phyloP scores from a whole-genome alignment of 441 rosid species.

The Erodium chrysanthum region DNA sequence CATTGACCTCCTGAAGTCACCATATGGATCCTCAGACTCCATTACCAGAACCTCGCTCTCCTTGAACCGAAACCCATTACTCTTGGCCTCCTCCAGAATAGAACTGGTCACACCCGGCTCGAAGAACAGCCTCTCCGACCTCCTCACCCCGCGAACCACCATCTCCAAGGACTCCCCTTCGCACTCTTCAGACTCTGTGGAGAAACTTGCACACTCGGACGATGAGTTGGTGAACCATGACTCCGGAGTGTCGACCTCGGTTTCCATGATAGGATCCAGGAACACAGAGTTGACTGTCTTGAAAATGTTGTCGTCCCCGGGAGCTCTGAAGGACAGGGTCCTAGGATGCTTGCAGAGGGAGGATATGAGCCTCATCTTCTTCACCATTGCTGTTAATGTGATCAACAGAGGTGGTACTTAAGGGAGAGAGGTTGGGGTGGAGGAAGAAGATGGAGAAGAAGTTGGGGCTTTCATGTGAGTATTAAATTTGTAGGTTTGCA shows the following conservation, averaged over 20 bases:
- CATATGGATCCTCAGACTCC: constrained; percentile 3
- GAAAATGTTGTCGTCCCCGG: constrained; percentile 27
- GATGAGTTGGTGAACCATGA: constrained; percentile 56
- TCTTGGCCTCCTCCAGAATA: constrained; percentile 31
- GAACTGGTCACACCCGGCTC: constrained; percentile 43
- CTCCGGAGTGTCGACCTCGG: constrained; percentile 34
- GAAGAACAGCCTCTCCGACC: constrained; percentile 40
- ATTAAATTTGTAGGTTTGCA: neutral
- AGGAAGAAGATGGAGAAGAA: neutral
- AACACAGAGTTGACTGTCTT: constrained; percentile 46
- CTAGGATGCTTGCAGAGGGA: constrained; percentile 50
- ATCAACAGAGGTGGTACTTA: constrained; percentile 18
- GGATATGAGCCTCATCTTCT: constrained; percentile 33
- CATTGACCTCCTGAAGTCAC: neutral
- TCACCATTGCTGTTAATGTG: constrained; percentile 28
- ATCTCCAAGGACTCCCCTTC: constrained; percentile 32
- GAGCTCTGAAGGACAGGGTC: constrained; percentile 41
- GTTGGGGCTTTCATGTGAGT: neutral
- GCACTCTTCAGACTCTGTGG: constrained; percentile 21
- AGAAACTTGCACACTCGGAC: constrained; percentile 36
- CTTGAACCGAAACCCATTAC: constrained; percentile 23
- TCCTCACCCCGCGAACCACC: constrained; percentile 29
- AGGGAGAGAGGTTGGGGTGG: neutral
- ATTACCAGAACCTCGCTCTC: neutral
- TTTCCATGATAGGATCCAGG: constrained; percentile 20